Evolutionary conservation across 768 basidiomycete genomes (phyloP).

Genomic region (Royoungia palumana): DNA sequence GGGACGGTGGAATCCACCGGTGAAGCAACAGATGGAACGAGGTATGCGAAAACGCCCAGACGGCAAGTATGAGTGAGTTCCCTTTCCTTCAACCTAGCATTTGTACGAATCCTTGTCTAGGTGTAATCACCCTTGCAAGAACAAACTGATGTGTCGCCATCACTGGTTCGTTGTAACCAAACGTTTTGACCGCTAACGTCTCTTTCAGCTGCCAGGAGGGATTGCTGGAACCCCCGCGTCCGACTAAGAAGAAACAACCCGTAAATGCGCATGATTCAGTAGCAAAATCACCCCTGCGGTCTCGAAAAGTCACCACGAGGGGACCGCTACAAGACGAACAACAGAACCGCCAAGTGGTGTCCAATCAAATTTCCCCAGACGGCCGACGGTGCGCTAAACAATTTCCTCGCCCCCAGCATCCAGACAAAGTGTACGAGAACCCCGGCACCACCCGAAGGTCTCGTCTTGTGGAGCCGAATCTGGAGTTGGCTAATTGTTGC

Average conservation of each 20-base stretch:
- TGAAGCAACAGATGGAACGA: conserved; percentile 5
- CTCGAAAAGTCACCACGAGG: conserved; percentile 2
- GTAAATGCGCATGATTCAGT: conserved; percentile 20
- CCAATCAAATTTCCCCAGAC: not conserved
- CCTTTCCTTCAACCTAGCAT: not conserved
- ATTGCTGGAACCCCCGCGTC: conserved; percentile 47
- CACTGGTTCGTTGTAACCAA: conserved; percentile 46
- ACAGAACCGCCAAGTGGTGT: not conserved
- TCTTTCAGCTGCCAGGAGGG: conserved; percentile 71
- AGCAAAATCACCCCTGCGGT: not conserved
- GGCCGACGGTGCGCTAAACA: conserved; percentile 20
- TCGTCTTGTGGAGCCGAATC: conserved; percentile 36
- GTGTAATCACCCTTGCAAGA: conserved; percentile 79
- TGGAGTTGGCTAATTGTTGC: conserved; percentile 39
- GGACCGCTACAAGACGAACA: conserved; percentile 3
- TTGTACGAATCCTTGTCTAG: conserved; percentile 34
- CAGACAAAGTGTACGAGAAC: conserved; percentile 43
- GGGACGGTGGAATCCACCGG: conserved; percentile 1
- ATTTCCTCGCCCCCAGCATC: conserved; percentile 34
- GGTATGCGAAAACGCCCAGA: conserved; percentile 48
- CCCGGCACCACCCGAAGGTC: conserved; percentile 40
- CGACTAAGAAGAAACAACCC: conserved; percentile 30
- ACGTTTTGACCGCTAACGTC: conserved; percentile 7
- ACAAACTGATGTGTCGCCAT: conserved; percentile 73
- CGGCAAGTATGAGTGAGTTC: conserved; percentile 58